Conservation (phyloP, 1,284 basidiomycete species). For the Takashimella tepidaria region DNA sequence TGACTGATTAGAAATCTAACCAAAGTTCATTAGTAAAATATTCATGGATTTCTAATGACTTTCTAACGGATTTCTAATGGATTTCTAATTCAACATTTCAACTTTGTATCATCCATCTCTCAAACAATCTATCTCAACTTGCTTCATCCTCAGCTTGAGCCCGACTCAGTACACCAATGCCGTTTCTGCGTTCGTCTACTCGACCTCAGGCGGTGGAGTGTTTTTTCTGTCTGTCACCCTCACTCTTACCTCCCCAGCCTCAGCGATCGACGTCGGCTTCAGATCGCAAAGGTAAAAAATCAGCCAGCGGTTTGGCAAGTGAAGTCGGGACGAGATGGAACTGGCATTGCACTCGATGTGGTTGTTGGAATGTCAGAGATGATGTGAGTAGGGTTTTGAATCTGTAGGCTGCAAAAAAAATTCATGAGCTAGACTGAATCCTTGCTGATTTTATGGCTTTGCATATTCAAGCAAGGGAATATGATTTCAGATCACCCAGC, state of each 20-base stretch:
- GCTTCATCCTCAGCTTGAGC: not conserved
- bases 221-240: conserved; percentile 41
- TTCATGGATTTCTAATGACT: not conserved
- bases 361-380: conserved; percentile 43
- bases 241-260: conserved; percentile 19
- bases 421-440: too few relatives aligned
- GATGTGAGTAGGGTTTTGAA: conserved; percentile 13
- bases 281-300: conserved; percentile 20
- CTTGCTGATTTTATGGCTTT: too few relatives aligned
- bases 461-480: conserved; percentile 60
- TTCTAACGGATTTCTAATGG: not conserved
- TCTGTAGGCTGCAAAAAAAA: not conserved
- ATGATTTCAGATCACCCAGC: conserved; percentile 79
- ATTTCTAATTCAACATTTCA: not conserved
- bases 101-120: not conserved
- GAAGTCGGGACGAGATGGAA: conserved; percentile 30
- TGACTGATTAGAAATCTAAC: not conserved
- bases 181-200: conserved; percentile 25
- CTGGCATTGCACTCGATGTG: conserved; percentile 41
- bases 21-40: too few relatives aligned
- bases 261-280: not conserved
- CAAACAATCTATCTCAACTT: not conserved
- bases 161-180: conserved; percentile 9
- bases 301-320: conserved; percentile 6
- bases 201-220: conserved; percentile 34